phyloP scores from a whole-genome alignment of 1,284 basidiomycete genomes.

The Coriolopsis trogii region DNA sequence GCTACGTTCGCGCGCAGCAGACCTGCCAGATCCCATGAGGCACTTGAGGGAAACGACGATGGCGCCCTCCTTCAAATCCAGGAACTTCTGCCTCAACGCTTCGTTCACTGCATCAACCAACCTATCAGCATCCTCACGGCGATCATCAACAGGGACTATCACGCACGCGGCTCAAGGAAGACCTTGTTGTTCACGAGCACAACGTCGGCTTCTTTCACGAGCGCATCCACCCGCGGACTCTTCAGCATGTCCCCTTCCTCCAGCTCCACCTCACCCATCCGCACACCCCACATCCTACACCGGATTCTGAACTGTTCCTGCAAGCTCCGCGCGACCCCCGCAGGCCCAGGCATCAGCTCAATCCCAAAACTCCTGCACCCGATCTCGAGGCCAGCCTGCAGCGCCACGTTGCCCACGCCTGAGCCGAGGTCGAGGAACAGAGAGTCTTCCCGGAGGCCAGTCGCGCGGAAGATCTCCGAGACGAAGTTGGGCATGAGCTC shows the following conservation, averaged over 20 bases:
- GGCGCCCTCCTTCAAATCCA: slow-evolving; percentile 81
- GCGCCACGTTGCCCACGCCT: slow-evolving; percentile 78
- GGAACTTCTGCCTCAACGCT: slow-evolving; percentile 69
- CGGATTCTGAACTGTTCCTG: slow-evolving; percentile 62
- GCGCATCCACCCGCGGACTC: slow-evolving; percentile 58
- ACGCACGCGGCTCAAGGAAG: slow-evolving; percentile 67
- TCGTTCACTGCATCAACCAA: slow-evolving; percentile 61
- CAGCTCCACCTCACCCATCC: slow-evolving; percentile 67
- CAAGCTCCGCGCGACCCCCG: slow-evolving; percentile 64
- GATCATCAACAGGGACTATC: background rate
- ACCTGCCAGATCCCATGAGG: slow-evolving; percentile 66
- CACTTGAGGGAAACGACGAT: slow-evolving; percentile 75
- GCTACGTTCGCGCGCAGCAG: slow-evolving; percentile 50
- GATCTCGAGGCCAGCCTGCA: slow-evolving; percentile 74
- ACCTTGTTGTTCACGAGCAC: slow-evolving; percentile 82
- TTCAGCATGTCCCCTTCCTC: slow-evolving; percentile 75
- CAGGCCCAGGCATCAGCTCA: slow-evolving; percentile 64
- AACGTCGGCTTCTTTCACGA: slow-evolving; percentile 71
- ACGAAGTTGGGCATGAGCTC: slow-evolving; percentile 74
- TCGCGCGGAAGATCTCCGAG: slow-evolving; percentile 61
- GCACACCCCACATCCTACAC: slow-evolving; percentile 77
- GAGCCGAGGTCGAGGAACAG: slow-evolving; percentile 79
- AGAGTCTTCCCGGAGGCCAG: slow-evolving; percentile 58
- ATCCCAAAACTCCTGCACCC: slow-evolving; percentile 76
- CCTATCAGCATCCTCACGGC: background rate